These are phyloP conservation scores for Melampsora occidentalis DNA, from an alignment of 1,284 basidiomycete genomes.

Conservation along the genomic window DNA sequence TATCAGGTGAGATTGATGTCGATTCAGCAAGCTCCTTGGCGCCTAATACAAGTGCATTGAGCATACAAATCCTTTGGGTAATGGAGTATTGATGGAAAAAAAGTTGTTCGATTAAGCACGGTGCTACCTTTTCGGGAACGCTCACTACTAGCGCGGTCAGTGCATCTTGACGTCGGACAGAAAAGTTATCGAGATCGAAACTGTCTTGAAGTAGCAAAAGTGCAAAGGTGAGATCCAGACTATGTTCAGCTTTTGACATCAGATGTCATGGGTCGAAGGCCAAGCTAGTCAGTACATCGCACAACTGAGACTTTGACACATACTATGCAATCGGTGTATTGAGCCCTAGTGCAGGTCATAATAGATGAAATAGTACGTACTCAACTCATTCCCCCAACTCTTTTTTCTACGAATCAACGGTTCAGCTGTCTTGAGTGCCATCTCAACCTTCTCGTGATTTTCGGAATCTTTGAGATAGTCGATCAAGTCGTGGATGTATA, in stretches of 20 bases:
- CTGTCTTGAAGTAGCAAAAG: slow-evolving; percentile 26
- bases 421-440: slow-evolving; percentile 13
- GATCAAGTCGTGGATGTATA: slow-evolving; percentile 19
- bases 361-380: neutral
- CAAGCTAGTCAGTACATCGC: no score
- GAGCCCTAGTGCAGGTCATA: no score
- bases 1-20: neutral
- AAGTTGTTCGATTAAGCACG: slow-evolving; percentile 30
- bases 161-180: neutral
- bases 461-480: slow-evolving; percentile 30
- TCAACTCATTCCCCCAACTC: slow-evolving; percentile 25
- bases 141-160: neutral
- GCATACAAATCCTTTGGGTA: slow-evolving; percentile 20
- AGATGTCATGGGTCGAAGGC: no score
- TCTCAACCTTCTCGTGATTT: slow-evolving; percentile 8
- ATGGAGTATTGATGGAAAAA: slow-evolving; percentile 36
- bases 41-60: slow-evolving; percentile 6
- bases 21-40: slow-evolving; percentile 9
- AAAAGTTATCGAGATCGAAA: slow-evolving; percentile 26
- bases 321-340: no score
- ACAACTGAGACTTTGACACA: no score
- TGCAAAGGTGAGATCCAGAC: slow-evolving; percentile 10
- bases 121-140: slow-evolving; percentile 8
- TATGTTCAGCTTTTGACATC: slow-evolving; percentile 9
- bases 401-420: slow-evolving; percentile 25